Conservation (phyloP, 2,329 filamentous ascomycete species). For the Cytospora piceae region DNA sequence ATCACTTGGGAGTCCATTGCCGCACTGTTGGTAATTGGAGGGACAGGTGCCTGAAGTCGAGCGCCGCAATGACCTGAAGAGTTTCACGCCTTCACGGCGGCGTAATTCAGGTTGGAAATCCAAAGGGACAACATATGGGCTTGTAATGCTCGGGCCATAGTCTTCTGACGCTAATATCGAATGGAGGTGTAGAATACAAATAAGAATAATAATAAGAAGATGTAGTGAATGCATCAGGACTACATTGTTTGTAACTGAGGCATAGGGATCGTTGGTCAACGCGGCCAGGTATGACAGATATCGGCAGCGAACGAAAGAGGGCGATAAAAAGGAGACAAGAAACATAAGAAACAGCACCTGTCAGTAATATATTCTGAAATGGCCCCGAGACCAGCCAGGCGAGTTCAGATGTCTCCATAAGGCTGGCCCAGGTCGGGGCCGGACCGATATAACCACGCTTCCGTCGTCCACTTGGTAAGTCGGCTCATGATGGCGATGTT, state of each 20-base stretch:
- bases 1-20: conserved; percentile 25
- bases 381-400: conserved; percentile 25
- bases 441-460: conserved; percentile 20
- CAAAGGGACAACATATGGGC: conserved; percentile 2
- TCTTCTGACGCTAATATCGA: background rate
- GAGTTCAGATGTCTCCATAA: conserved; percentile 7
- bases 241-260: conserved; percentile 24
- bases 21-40: conserved; percentile 26
- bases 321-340: conserved; percentile 14
- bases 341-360: conserved; percentile 8
- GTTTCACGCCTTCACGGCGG: conserved; percentile 6
- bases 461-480: conserved; percentile 11
- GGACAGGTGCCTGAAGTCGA: conserved; percentile 24
- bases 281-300: conserved; percentile 13
- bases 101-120: conserved; percentile 6
- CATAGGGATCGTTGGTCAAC: conserved; percentile 22
- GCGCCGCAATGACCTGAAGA: conserved; percentile 6
- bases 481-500: background rate
- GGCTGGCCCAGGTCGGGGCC: conserved; percentile 25
- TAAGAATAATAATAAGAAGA: conserved; percentile 22
- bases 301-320: conserved; percentile 13
- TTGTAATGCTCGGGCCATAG: background rate
- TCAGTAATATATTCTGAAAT: conserved; percentile 18
- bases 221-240: conserved; percentile 27
- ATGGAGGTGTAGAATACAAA: conserved; percentile 10